Evolutionary conservation across 2,329 filamentous ascomycete species (phyloP), one percentile per base, ranked within the genome.

Genomic region (Nemania bipapillata): DNA sequence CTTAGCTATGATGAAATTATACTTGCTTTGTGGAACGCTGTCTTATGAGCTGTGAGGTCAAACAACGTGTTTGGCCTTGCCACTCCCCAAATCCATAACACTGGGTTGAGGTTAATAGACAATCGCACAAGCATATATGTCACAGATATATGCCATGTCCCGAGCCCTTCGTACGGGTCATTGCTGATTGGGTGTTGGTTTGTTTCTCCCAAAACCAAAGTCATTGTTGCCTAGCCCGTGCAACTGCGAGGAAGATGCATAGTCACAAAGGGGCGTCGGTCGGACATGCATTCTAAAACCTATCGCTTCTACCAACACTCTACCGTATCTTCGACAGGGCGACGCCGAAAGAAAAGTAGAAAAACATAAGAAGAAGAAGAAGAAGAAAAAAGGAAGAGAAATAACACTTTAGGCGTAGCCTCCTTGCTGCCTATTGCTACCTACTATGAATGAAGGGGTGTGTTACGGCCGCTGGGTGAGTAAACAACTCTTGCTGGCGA

Each of bases 221-320:
- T n/a, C 11, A 42, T 26, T 63, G 65, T 42, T 67, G 65, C 65
- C 65, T 67, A 35, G 65, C 37, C 54, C 40, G 49, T 26, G 22
- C 47, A 37, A 30, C 54, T 40, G 52, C 32, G 17, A 40, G 11
- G 17, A 40, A 40, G n/a, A n/a, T n/a, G n/a, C n/a, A n/a, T 15
- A 40, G 17, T 40, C 11, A 40, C 17, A 15, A 3, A 40, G 11
- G 6, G 11, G 37, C 11, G 37, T 15, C 11, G 11, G 37, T 12
- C 6, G 30, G 30, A 32, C 9, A 32, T n/a, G 40, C 40, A 45
- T n/a, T 4, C 15, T 45, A 5, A 45, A n/a, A 45, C 40, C 15
- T n/a, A 45, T 45, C 20, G 5, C 15, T 45, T n/a, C 40, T n/a
- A n/a, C n/a, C n/a, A n/a, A n/a, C 15, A n/a, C 15, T 7, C 15